Percentiles rank a stretch among this genome's conserved stretches.
Evolutionary conservation across 78 protist species (phyloP).

Genomic region (Andalucia godoyi): DNA sequence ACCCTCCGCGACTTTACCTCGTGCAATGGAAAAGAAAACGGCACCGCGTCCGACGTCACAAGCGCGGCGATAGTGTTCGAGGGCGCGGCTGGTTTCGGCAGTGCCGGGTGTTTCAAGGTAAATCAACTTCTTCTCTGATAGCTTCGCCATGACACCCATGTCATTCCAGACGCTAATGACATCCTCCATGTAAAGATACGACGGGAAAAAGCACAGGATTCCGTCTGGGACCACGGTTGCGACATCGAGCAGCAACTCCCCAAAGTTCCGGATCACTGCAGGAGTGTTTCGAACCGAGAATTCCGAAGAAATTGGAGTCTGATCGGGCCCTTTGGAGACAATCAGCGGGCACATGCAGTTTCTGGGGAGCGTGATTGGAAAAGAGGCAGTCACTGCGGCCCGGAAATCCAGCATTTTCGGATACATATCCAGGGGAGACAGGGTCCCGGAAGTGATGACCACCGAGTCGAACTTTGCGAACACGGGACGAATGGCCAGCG

Average conservation of each 20-base stretch:
- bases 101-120: constrained; percentile 85
- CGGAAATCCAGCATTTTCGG: constrained; percentile 68
- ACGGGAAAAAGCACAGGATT: constrained; percentile 90
- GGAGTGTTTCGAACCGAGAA: constrained; percentile 30
- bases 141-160: constrained; percentile 32
- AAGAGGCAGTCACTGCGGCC: constrained; percentile 39
- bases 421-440: constrained; percentile 95
- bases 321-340: constrained; percentile 41
- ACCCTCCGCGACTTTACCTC: constrained; percentile 95
- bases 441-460: constrained; percentile 78
- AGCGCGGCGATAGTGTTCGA: constrained; percentile 73
- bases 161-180: constrained; percentile 68
- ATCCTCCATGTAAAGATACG: constrained; percentile 87
- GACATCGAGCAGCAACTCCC: constrained; percentile 55
- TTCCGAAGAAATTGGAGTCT: background rate
- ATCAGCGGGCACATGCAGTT: constrained; percentile 35
- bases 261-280: constrained; percentile 77
- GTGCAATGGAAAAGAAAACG: constrained; percentile 87
- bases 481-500: constrained; percentile 81
- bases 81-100: constrained; percentile 85
- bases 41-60: constrained; percentile 91
- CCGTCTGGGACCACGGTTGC: constrained; percentile 93
- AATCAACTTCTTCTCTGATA: constrained; percentile 64
- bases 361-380: constrained; percentile 3
- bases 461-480: constrained; percentile 53